Percentiles rank a stretch among this genome's conserved stretches.
Evolutionary conservation across 75 land plant genomes (phyloP).

Genomic region (Pinus tabuliformis): DNA sequence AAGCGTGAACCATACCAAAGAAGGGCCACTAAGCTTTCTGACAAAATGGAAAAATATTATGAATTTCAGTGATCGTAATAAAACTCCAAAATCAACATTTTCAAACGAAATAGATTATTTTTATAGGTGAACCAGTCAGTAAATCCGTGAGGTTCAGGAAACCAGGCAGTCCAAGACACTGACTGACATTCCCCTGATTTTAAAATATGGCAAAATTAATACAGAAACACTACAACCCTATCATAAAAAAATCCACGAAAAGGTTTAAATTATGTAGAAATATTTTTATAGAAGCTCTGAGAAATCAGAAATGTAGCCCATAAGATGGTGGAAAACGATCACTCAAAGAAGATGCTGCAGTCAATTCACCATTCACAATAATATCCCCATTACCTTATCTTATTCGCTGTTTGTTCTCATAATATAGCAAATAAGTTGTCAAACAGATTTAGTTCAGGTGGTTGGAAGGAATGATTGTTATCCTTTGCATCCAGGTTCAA

Average conservation of each 20-base stretch:
- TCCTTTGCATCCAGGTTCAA: no score
- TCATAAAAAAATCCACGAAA: neutral
- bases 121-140: neutral
- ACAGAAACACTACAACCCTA: neutral
- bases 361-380: neutral
- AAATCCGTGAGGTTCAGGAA: neutral
- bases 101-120: neutral
- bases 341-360: neutral
- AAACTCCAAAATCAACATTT: neutral
- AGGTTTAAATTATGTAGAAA: no score
- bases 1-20: neutral
- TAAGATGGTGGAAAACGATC: neutral
- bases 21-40: neutral
- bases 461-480: no score
- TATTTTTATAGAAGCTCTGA: neutral
- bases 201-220: neutral
- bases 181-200: neutral
- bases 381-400: neutral
- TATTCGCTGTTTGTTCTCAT: neutral
- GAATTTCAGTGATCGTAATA: neutral
- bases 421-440: neutral
- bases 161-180: neutral
- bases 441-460: no score
- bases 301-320: neutral
- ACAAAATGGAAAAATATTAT: neutral